These are phyloP conservation scores for Coelastrella sp. DNA, from an alignment of 139 green algal species.

Conservation along the genomic window DNA sequence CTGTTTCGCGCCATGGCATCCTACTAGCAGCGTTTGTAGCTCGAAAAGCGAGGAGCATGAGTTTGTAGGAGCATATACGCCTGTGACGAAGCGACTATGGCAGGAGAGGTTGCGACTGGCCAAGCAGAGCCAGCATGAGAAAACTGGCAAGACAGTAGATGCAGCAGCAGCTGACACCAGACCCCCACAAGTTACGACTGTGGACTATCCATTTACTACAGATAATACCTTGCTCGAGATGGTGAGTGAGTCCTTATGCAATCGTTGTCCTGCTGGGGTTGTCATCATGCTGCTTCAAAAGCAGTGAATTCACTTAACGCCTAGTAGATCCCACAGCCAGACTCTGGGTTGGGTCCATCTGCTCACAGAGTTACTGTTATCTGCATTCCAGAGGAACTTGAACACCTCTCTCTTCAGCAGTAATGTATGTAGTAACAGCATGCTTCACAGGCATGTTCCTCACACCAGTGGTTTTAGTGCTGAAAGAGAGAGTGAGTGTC, in stretches of 20 bases:
- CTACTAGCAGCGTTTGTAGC: conserved; percentile 4
- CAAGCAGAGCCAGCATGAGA: conserved; percentile 22
- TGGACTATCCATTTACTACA: conserved; percentile 73
- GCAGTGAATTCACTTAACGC: neutral
- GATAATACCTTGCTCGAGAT: conserved; percentile 66
- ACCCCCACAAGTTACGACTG: conserved; percentile 35
- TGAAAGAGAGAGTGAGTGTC: too few relatives aligned
- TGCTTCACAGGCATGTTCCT: too few relatives aligned
- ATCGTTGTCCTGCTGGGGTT: neutral
- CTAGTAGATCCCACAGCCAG: too few relatives aligned
- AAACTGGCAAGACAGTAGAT: neutral
- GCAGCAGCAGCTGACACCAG: neutral
- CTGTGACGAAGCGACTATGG: conserved; percentile 76
- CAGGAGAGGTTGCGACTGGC: conserved; percentile 45
- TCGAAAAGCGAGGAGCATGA: conserved; percentile 32
- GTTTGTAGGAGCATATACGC: conserved; percentile 66
- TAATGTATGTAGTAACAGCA: too few relatives aligned
- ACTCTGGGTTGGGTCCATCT: too few relatives aligned
- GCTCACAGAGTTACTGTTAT: too few relatives aligned
- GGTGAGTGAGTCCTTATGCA: conserved; percentile 39
- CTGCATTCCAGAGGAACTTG: too few relatives aligned
- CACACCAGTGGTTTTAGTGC: too few relatives aligned
- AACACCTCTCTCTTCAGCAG: neutral
- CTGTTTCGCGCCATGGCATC: neutral
- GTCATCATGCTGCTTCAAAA: neutral